phyloP scores from a whole-genome alignment of 225 moss, liverwort and hornwort genomes.

The Straminergon stramineum region DNA sequence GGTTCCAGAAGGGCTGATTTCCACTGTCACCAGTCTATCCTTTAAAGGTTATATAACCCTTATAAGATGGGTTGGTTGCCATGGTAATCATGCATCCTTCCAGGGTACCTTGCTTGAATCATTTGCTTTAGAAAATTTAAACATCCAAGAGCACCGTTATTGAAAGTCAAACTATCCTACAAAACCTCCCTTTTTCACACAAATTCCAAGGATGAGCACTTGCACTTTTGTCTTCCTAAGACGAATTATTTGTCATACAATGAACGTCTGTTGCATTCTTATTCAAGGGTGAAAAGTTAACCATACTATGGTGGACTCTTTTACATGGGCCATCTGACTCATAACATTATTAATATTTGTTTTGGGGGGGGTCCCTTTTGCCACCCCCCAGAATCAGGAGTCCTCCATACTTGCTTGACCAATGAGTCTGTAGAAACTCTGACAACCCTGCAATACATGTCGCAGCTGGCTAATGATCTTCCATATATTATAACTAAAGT shows the following conservation, averaged over 20 bases:
- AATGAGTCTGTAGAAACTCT: too few species aligned
- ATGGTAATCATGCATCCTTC: background rate
- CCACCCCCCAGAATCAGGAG: too few species aligned
- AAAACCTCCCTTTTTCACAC: background rate
- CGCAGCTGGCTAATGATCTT: too few species aligned
- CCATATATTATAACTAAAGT: too few species aligned
- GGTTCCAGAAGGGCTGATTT: too few species aligned
- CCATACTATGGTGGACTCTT: background rate
- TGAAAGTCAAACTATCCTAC: background rate
- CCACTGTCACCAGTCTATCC: too few species aligned
- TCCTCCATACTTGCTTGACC: too few species aligned
- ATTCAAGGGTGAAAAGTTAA: background rate
- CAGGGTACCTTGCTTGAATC: rapidly evolving
- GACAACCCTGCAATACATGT: too few species aligned
- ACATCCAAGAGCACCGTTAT: too few species aligned
- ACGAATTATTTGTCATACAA: background rate
- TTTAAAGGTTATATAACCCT: too few species aligned
- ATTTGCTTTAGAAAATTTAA: background rate
- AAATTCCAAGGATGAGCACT: background rate
- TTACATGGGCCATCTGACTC: background rate
- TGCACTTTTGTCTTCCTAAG: background rate
- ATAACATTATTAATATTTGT: too few species aligned
- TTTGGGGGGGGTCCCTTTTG: too few species aligned
- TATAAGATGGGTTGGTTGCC: rapidly evolving
- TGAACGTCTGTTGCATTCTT: rapidly evolving